Evolutionary conservation across 176 grass and related monocot genomes (phyloP).

Genomic region (maize (Zea mays)): DNA sequence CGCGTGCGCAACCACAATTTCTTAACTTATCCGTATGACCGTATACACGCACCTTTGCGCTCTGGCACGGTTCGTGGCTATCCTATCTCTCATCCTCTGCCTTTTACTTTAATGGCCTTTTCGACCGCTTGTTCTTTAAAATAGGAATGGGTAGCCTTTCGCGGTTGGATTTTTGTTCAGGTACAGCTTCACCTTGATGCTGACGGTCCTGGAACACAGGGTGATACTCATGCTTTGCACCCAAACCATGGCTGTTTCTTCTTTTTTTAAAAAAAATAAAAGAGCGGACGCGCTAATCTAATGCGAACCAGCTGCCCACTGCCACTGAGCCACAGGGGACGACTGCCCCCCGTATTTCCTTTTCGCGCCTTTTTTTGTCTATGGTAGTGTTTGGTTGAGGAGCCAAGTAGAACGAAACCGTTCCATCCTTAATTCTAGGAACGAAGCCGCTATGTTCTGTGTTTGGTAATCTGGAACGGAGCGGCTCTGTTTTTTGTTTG

Average conservation of each 20-base stretch:
- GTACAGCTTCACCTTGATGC: neutral
- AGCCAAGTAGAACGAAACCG: no score
- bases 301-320: conserved; percentile 1
- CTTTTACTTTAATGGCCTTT: neutral
- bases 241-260: neutral
- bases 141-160: neutral
- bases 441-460: no score
- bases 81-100: neutral
- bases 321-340: neutral
- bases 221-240: neutral
- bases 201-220: neutral
- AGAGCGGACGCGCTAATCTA: neutral
- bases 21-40: neutral
- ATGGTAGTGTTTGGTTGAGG: no score
- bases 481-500: no score
- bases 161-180: neutral
- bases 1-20: neutral
- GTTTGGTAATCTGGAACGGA: no score
- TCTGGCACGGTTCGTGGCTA: neutral
- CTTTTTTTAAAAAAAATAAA: neutral
- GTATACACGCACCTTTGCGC: neutral
- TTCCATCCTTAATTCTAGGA: no score
- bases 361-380: neutral
- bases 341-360: neutral
- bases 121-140: neutral